These are phyloP conservation scores for Aspergillus pseudoglaucus DNA, from an alignment of 2,329 filamentous ascomycete genomes.

Conservation along the genomic window DNA sequence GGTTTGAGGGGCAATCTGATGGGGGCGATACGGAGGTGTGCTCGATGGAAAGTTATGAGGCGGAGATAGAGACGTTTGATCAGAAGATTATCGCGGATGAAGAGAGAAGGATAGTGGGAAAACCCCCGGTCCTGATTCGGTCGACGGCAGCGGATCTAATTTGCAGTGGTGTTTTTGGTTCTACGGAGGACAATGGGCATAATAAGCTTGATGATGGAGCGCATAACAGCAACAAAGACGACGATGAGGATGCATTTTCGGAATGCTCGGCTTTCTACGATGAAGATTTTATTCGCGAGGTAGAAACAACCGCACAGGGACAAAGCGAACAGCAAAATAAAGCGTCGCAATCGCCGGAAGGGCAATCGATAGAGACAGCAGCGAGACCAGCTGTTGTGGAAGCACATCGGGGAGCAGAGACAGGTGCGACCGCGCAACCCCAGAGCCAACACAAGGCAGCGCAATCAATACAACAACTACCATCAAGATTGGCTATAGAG, in stretches of 20 bases:
- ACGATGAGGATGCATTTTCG: slow-evolving; percentile 26
- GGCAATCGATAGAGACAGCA: too few relatives aligned
- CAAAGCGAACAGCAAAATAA: background rate
- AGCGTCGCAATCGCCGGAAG: background rate
- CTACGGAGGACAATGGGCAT: background rate
- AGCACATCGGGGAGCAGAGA: slow-evolving; percentile 12
- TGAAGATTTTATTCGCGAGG: slow-evolving; percentile 21
- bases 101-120: background rate
- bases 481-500: background rate
- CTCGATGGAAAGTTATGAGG: too few relatives aligned
- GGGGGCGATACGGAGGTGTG: background rate
- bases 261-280: slow-evolving; percentile 29
- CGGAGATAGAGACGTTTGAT: slow-evolving; percentile 2
- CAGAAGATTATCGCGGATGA: background rate
- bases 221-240: background rate
- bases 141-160: background rate
- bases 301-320: slow-evolving; percentile 9
- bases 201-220: background rate
- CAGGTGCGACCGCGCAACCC: slow-evolving; percentile 5
- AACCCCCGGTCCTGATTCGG: background rate
- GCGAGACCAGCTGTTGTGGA: too few relatives aligned
- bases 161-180: background rate
- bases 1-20: slow-evolving; percentile 2
- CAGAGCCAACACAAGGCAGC: background rate
- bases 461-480: background rate